Percentiles rank a stretch among this genome's conserved stretches.
Evolutionary conservation across 2,329 filamentous ascomycete species (phyloP).

Genomic region (Fonsecaea erecta): DNA sequence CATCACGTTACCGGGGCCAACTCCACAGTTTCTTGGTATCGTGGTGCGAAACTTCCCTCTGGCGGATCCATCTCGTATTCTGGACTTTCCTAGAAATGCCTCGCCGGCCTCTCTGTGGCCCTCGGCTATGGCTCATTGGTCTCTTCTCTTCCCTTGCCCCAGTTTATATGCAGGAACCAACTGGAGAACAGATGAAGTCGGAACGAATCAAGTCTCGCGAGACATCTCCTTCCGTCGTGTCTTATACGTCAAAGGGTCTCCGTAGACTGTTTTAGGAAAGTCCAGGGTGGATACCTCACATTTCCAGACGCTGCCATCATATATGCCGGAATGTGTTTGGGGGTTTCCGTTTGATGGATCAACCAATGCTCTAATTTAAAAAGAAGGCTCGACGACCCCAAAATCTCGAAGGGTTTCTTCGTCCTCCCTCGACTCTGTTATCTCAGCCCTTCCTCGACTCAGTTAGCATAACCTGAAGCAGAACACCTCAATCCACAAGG

Average conservation of each 20-base stretch:
- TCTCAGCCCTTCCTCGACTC: neutral
- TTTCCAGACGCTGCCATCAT: neutral
- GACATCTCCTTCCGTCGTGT: neutral
- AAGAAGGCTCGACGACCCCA: neutral
- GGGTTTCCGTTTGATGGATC: neutral
- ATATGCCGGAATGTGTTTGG: neutral
- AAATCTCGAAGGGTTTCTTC: neutral
- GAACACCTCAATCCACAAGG: neutral
- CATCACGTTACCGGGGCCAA: neutral
- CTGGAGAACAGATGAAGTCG: neutral
- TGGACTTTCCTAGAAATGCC: slow-evolving; percentile 11
- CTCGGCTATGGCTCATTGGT: neutral
- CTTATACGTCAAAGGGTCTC: neutral
- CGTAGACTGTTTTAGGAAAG: slow-evolving; percentile 3
- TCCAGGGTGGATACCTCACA: slow-evolving; percentile 5
- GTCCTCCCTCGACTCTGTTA: neutral
- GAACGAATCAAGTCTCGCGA: neutral
- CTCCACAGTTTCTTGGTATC: neutral
- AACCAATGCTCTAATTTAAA: neutral
- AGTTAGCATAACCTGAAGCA: neutral
- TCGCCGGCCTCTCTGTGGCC: neutral
- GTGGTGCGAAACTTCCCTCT: neutral
- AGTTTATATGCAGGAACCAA: neutral
- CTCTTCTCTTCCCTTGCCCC: too few relatives aligned
- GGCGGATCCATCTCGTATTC: slow-evolving; percentile 7